phyloP scores from a whole-genome alignment of 495 filamentous ascomycete species.

The Chaetomium tenue region DNA sequence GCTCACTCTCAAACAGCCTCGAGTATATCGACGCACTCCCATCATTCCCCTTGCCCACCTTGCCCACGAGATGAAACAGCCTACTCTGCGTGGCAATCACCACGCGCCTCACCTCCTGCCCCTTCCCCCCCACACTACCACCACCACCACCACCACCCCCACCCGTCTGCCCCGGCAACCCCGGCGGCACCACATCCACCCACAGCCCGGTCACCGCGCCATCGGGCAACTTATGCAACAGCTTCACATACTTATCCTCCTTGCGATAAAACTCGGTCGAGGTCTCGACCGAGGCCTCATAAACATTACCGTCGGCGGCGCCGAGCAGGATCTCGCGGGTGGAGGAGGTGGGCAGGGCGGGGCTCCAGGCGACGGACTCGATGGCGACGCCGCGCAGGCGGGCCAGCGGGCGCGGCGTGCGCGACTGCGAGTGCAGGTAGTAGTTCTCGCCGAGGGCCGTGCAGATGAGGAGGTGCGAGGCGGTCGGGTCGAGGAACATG shows the following conservation, averaged over 20 bases:
- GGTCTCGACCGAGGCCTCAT: conserved; percentile 94
- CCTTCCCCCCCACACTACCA: conserved; percentile 26
- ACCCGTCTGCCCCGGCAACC: too few species aligned
- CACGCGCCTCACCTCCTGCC: conserved; percentile 68
- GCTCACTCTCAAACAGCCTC: conserved; percentile 83
- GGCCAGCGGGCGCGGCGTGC: conserved; percentile 76
- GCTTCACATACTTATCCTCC: conserved; percentile 87
- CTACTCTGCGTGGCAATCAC: conserved; percentile 72
- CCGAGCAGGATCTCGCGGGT: conserved; percentile 95
- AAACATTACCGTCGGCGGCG: conserved; percentile 86
- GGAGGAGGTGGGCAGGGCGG: conserved; percentile 89
- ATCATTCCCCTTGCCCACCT: conserved; percentile 71
- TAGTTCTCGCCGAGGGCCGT: conserved; percentile 93
- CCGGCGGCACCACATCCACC: conserved; percentile 53
- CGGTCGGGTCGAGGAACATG: conserved; percentile 96
- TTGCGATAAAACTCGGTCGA: conserved; percentile 89
- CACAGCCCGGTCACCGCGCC: conserved; percentile 78
- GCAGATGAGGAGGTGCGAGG: conserved; percentile 88
- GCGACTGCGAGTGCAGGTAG: conserved; percentile 93
- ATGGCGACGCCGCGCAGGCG: conserved; percentile 81
- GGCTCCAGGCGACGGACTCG: conserved; percentile 92
- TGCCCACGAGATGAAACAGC: conserved; percentile 76
- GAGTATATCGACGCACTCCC: conserved; percentile 79
- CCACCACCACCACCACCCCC: background rate
- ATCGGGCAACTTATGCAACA: conserved; percentile 73